These are phyloP conservation scores for Camelina laxa DNA, from an alignment of 345 rosid genomes.

Conservation along the genomic window DNA sequence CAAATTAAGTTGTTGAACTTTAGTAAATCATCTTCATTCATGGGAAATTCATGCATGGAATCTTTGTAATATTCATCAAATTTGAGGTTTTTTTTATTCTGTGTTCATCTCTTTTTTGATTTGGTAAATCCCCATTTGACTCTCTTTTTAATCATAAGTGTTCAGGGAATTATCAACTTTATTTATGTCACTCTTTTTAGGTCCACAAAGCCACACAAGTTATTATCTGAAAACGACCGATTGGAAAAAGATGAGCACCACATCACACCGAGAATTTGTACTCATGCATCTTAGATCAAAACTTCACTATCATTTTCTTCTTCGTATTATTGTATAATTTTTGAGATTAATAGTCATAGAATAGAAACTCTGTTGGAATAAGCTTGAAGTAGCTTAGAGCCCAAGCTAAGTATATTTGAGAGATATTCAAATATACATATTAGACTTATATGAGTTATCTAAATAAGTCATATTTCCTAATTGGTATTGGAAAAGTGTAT, in stretches of 20 bases:
- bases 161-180: slow-evolving; percentile 4
- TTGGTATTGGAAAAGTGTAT: too few relatives aligned
- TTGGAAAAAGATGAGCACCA: slow-evolving; percentile 15
- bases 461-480: too few relatives aligned
- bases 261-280: slow-evolving; percentile 27
- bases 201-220: slow-evolving; percentile 31
- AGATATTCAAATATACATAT: too few relatives aligned
- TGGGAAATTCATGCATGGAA: neutral
- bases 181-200: neutral
- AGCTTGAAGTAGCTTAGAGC: too few relatives aligned
- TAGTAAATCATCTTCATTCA: slow-evolving; percentile 12
- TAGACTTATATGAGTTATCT: too few relatives aligned
- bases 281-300: slow-evolving; percentile 29
- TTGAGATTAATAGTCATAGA: slow-evolving; percentile 1
- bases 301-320: slow-evolving; percentile 23
- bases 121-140: neutral
- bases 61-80: slow-evolving; percentile 4
- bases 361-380: too few relatives aligned
- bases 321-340: neutral
- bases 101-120: slow-evolving; percentile 7
- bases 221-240: slow-evolving; percentile 33
- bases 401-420: too few relatives aligned
- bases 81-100: slow-evolving; percentile 17
- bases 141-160: slow-evolving; percentile 16
- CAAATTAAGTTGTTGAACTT: slow-evolving; percentile 40